Conservation (phyloP, 2,329 filamentous ascomycete species). For the Incumbomyces lentus region DNA sequence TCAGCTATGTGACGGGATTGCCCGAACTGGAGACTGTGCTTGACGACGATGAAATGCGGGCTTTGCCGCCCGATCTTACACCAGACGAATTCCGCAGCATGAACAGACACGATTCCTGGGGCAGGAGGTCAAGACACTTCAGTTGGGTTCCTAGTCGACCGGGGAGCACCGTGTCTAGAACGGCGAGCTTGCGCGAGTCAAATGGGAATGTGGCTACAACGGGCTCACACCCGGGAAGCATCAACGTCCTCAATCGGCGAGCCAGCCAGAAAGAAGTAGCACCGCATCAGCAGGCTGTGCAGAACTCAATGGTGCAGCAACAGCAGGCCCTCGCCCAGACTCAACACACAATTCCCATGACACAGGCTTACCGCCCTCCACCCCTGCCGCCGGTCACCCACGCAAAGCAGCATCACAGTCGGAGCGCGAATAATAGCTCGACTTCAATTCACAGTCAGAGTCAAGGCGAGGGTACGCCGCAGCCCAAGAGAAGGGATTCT, state of each 20-base stretch:
- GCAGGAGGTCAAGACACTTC: background rate
- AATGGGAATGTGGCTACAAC: background rate
- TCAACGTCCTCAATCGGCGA: background rate
- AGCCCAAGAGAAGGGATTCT: background rate
- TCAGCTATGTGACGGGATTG: slow-evolving; percentile 7
- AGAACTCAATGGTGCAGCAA: background rate
- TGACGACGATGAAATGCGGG: slow-evolving; percentile 1
- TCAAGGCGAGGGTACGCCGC: no score
- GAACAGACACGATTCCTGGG: slow-evolving; percentile 2
- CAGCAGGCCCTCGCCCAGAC: background rate
- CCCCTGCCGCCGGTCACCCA: no score
- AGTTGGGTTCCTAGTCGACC: slow-evolving; percentile 2
- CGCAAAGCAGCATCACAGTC: no score
- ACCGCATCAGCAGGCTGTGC: background rate
- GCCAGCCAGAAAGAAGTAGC: background rate
- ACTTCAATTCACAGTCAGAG: background rate
- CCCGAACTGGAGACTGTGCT: slow-evolving; percentile 4
- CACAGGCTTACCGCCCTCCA: background rate
- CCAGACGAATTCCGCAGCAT: slow-evolving; percentile 2
- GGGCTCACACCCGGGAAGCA: background rate
- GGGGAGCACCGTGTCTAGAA: background rate
- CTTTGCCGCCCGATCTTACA: slow-evolving; percentile 4
- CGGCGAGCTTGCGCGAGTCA: background rate
- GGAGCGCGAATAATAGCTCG: background rate
- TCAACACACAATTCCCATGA: background rate